Evolutionary conservation across 768 basidiomycete species (phyloP), one percentile per base, ranked within the genome.

Genomic region (Phanerochaete carnosa): DNA sequence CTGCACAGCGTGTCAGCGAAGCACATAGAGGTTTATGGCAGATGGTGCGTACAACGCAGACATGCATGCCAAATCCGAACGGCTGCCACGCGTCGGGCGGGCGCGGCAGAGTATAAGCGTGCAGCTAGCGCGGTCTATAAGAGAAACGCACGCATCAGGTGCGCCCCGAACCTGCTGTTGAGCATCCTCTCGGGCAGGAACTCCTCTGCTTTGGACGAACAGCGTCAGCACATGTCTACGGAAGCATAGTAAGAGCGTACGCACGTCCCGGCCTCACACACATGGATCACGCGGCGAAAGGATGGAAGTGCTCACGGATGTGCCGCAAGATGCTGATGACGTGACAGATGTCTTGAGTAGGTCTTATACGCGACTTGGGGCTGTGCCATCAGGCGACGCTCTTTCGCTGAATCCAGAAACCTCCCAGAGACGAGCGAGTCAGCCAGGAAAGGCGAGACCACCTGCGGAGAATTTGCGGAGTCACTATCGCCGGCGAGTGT

Each of bases 181-280:
- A 80, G 64, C 78, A 82, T 79, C 13, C 81, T 70, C 64, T 81
- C 80, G 0, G 81, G 81, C n/a, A 66, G 69, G 68, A 77, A 81
- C 51, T 76, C 73, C 2, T 75, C 69, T 11, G 76, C 68, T 68
- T 72, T 35, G n/a, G n/a, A n/a, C n/a, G n/a, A 33, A 46, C 9
- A 50, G n/a, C 6, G 11, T 22, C 15, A 45, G 8, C 37, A 53
- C 5, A 9, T 9, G 12, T 33, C 29, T 53, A 15, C 13, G 13
- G 13, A 25, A 25, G 33, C 43, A 54, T n/a, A 45, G 6, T 9
- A 29, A 35, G 35, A n/a, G 43, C 28, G 62, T 28, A 73, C 76
- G 61, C 62, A 79, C 80, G 66, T 82, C 79, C 39, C 79, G 77
- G 1, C 81, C 81, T 77, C 78, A 82, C 0, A 80, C 74, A 22